Conservation (phyloP, 257 asterid genomes). For the Haberlea rhodopensis region DNA sequence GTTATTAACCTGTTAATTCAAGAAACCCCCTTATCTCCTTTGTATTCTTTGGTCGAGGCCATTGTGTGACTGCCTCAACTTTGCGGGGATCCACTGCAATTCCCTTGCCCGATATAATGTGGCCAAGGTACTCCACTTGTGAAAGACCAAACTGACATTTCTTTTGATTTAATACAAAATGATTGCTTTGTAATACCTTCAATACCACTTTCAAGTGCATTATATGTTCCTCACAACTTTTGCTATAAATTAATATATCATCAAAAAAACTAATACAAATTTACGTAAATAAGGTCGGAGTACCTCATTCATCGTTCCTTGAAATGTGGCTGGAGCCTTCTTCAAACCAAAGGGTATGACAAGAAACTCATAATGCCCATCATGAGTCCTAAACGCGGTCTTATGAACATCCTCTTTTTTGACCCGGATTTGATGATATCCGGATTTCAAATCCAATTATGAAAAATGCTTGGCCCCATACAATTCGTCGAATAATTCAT, state of each 20-base stretch:
- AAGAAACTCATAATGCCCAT: too few relatives aligned
- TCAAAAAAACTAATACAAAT: neutral
- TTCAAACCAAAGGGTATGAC: constrained; percentile 1
- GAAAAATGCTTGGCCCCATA: neutral
- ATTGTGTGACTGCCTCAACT: neutral
- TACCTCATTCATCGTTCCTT: too few relatives aligned
- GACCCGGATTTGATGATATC: too few relatives aligned
- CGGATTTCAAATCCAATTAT: constrained; percentile 4
- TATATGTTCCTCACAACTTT: too few relatives aligned
- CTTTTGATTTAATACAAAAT: neutral
- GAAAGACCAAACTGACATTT: neutral
- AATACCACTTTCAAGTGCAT: neutral
- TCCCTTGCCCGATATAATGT: neutral
- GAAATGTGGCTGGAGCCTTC: neutral
- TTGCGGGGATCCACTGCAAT: neutral
- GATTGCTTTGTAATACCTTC: neutral
- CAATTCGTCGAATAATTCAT: constrained; percentile 5
- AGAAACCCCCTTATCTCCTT: constrained; percentile 1
- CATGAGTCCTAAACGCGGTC: too few relatives aligned
- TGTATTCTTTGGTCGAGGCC: neutral
- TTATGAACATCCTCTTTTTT: too few relatives aligned
- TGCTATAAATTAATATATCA: too few relatives aligned
- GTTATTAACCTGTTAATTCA: neutral
- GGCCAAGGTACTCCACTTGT: too few relatives aligned
- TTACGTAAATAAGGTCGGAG: neutral